Evolutionary conservation across 352 stramenopile genomes (phyloP), one percentile per base, ranked within the genome.

Genomic region (Halophytophthora batemanensis): DNA sequence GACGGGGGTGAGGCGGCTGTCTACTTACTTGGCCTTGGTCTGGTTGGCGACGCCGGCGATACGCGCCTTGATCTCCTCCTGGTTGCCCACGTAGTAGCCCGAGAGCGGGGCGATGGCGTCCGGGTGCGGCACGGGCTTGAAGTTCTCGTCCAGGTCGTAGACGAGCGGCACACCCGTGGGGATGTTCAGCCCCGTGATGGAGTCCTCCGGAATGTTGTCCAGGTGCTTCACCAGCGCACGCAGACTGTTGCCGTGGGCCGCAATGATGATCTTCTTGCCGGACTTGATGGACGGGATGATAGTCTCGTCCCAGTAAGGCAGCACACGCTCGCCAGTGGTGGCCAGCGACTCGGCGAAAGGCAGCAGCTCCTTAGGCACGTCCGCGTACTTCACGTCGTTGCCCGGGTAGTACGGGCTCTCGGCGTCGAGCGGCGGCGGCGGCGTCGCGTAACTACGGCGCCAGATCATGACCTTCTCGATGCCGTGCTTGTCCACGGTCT

Each of bases 211-310:
- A 69, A 99, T 99, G 64, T 91, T 83, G 70, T 99, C 97, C 53
- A 99, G 79, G 71, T 99, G 93, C 80, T 99, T 99, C 6, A 99
- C 96, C 33, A 99, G 79, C 12, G 97, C 97, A 53, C 97, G 92
- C 22, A 99, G 85, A 43, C 88, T 96, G 78, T 99, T 99, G 61
- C 96, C 97, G 66, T 99, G 97, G 7, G 96, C 97, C 6, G 93
- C 93, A 64, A 99, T 96, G 17, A 99, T 64, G 10, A 99, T 83
- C 55, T 88, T 97, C 77, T 99, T 98, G 44, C 95, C 96, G 18
- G 71, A 66, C 67, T 96, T 97, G 23, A 99, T 86, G 34, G 88
- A 62, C 36, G 96, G 96, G 56, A 95, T 87, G 72, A 99, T 98
- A 23, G 85, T 86, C 33, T 92, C 55, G 54, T 99, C 83, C 87